Evolutionary conservation across 768 basidiomycete species (phyloP).

Genomic region (Naganishia vaughanmartiniae): DNA sequence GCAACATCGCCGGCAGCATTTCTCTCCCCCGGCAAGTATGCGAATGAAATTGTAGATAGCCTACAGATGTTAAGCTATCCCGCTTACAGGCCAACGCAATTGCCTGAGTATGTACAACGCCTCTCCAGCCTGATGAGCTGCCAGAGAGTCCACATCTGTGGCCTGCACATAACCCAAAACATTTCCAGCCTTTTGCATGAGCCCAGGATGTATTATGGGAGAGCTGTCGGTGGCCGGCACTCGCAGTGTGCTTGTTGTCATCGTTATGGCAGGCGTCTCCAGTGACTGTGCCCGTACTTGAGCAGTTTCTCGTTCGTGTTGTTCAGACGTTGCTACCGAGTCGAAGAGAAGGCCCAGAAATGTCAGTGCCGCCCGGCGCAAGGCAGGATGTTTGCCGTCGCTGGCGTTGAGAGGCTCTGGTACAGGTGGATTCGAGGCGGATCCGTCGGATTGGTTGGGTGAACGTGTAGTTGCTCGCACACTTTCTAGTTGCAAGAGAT

Average conservation of each 20-base stretch:
- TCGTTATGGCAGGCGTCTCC: slow-evolving; percentile 3
- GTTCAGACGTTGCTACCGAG: slow-evolving; percentile 54
- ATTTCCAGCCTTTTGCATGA: slow-evolving; percentile 59
- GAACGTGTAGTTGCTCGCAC: slow-evolving; percentile 29
- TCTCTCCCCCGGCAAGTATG: too few species aligned
- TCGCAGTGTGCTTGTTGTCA: not conserved
- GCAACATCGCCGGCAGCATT: too few species aligned
- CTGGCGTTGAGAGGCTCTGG: slow-evolving; percentile 30
- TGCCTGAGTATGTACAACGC: slow-evolving; percentile 55
- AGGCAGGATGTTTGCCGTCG: slow-evolving; percentile 66
- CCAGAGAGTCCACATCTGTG: slow-evolving; percentile 70
- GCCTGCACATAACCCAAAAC: slow-evolving; percentile 68
- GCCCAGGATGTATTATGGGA: slow-evolving; percentile 30
- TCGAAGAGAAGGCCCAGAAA: slow-evolving; percentile 70
- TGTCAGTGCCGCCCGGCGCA: slow-evolving; percentile 82
- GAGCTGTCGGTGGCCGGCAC: not conserved
- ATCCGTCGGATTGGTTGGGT: slow-evolving; percentile 12
- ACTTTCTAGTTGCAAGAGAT: slow-evolving; percentile 60
- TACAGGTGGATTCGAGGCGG: not conserved
- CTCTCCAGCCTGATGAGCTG: slow-evolving; percentile 74
- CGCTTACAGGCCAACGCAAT: slow-evolving; percentile 10
- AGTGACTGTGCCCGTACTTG: not conserved
- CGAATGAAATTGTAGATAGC: not conserved
- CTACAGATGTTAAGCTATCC: not conserved
- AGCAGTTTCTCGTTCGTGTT: not conserved